Evolutionary conservation across 2,329 filamentous ascomycete genomes (phyloP), one percentile per base, ranked within the genome.

Genomic region (Zymoseptoria pseudotritici): DNA sequence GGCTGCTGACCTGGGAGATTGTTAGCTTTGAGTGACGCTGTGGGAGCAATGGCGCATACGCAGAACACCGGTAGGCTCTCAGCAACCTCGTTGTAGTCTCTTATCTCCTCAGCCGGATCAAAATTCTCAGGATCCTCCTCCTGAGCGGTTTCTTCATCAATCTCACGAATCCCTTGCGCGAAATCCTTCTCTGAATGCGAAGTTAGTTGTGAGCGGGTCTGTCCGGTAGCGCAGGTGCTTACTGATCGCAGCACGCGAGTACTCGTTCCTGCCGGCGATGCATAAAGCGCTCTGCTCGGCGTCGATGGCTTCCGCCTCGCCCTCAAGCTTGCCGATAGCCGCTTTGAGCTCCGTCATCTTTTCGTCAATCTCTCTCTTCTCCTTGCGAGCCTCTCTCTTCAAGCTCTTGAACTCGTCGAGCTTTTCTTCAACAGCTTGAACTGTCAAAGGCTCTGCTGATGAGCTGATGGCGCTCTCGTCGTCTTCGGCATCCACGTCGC

Each of bases 31-130:
- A n/a, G 6, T 2, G 13, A 46, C 6, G 36, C 36, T 46, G 36
- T 5, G 7, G n/a, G 36, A 17, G 36, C 17, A n/a, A 46, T 46
- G 13, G 36, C 36, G 17, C 13, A 46, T 17, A 88, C 82, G 62
- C 85, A 88, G 66, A 87, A 89, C 1, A 88, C 84, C 0, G 84
- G 81, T 0, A 89, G 74, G 0, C 75, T 76, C 8, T 70, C 70
- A 0, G 82, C 83, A 7, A 87, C 77, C 51, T 82, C 71, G 0
- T 82, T 78, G 56, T 88, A 88, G 65, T 87, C 79, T 9, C 83
- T 78, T 2, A 76, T 52, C 6, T 85, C 80, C n/a, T 78, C 67
- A 1, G 82, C 78, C 0, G 82, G 82, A 62, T 86, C 73, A 64
- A 85, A 85, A 8, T 76, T 76, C 0, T 76, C 77, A 20, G 81